Evolutionary conservation across 148 eudicot species (phyloP).

Genomic region (Rhododendron mucronatum): DNA sequence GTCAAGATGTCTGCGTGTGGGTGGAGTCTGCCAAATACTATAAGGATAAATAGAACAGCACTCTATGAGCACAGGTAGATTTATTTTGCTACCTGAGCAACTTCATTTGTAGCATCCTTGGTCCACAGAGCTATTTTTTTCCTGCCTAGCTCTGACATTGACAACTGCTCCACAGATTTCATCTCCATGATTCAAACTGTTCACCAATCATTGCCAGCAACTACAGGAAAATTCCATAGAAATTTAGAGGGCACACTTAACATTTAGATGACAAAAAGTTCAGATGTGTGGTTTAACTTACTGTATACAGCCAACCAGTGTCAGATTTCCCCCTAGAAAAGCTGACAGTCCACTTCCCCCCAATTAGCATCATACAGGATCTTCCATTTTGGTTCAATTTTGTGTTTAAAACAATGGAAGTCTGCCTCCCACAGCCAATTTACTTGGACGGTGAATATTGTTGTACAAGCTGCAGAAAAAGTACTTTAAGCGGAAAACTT

Average conservation of each 20-base stretch:
- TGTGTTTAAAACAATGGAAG: conserved; percentile 71
- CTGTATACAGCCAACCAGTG: conserved; percentile 78
- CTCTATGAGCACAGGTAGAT: not conserved
- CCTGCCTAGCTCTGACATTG: conserved; percentile 69
- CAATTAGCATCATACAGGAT: conserved; percentile 94
- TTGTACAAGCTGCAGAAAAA: conserved; percentile 71
- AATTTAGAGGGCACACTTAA: conserved; percentile 9
- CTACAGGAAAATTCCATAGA: conserved; percentile 25
- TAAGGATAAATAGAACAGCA: not conserved
- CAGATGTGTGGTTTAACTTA: conserved; percentile 21
- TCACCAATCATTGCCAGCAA: conserved; percentile 96
- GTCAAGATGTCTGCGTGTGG: not conserved
- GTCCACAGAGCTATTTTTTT: conserved; percentile 80
- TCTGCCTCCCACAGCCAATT: conserved; percentile 66
- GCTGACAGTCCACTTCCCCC: conserved; percentile 81
- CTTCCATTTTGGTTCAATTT: conserved; percentile 98
- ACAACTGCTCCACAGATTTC: conserved; percentile 97
- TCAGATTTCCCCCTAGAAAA: conserved; percentile 54
- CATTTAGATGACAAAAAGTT: not conserved
- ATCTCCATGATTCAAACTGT: conserved; percentile 93
- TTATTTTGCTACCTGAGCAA: conserved; percentile 66
- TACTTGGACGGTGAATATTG: conserved; percentile 76
- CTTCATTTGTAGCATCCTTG: conserved; percentile 90
- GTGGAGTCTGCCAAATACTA: not conserved
- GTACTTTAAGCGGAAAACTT: not conserved